Percentiles rank a stretch among this genome's conserved stretches.
Evolutionary conservation across 768 basidiomycete genomes (phyloP).

Genomic region (Lyophyllum decastes): DNA sequence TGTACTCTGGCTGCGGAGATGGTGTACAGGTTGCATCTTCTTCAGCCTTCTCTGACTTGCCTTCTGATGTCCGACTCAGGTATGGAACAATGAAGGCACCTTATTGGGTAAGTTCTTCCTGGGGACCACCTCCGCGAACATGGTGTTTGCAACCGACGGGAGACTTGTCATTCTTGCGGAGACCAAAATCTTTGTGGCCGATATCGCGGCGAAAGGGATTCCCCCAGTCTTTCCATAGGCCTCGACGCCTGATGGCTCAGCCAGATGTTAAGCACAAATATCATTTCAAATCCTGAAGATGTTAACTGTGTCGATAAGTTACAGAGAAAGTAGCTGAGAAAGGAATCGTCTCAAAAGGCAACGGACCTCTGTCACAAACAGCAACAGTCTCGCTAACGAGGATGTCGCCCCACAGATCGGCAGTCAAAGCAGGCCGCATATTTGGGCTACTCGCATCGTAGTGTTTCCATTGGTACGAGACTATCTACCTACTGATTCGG

Average conservation of each 20-base stretch:
- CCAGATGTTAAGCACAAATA: background rate
- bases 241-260: background rate
- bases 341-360: too few relatives aligned
- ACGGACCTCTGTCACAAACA: too few relatives aligned
- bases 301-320: too few relatives aligned
- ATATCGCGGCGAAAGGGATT: conserved; percentile 40
- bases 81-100: conserved; percentile 55
- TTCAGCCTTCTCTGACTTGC: background rate
- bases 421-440: too few relatives aligned
- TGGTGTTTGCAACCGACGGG: conserved; percentile 45
- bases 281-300: too few relatives aligned
- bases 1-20: conserved; percentile 70
- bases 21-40: conserved; percentile 53
- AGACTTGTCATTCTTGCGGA: conserved; percentile 47
- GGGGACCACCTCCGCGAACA: conserved; percentile 41
- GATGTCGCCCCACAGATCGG: too few relatives aligned
- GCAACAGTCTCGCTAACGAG: too few relatives aligned
- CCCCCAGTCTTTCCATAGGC: conserved; percentile 10
- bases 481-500: too few relatives aligned
- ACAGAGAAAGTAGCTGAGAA: too few relatives aligned
- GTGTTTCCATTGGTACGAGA: too few relatives aligned
- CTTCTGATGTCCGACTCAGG: conserved; percentile 27
- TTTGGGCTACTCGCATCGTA: too few relatives aligned
- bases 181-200: conserved; percentile 47
- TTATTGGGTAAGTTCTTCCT: conserved; percentile 70